Conservation (phyloP, 2,329 filamentous ascomycete species). For the Saccharata proteae region DNA sequence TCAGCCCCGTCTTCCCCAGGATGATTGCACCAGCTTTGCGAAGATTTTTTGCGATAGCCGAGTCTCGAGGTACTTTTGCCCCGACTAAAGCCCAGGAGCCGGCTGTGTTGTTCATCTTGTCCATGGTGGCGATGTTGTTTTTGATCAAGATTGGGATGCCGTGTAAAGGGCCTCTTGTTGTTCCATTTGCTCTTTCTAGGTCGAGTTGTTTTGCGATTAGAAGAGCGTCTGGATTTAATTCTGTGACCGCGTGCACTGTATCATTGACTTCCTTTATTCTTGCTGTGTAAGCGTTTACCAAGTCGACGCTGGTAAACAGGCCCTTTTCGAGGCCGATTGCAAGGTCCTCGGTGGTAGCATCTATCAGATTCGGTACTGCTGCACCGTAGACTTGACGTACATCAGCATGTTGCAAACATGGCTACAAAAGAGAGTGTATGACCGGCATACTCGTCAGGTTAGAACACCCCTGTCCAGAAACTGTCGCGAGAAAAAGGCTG, state of each 20-base stretch:
- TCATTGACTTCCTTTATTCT: constrained; percentile 42
- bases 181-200: constrained; percentile 34
- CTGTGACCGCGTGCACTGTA: constrained; percentile 39
- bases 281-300: constrained; percentile 41
- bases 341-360: constrained; percentile 42
- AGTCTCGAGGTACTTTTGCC: constrained; percentile 44
- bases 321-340: constrained; percentile 35
- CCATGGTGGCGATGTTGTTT: constrained; percentile 52
- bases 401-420: too few relatives aligned
- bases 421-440: too few relatives aligned
- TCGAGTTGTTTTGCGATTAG: constrained; percentile 38
- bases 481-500: too few relatives aligned
- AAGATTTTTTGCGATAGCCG: constrained; percentile 47
- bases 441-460: too few relatives aligned
- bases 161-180: constrained; percentile 39
- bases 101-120: constrained; percentile 51
- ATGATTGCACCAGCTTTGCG: constrained; percentile 50
- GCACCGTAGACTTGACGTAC: constrained; percentile 10
- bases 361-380: constrained; percentile 30
- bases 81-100: constrained; percentile 53
- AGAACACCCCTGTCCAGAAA: too few relatives aligned
- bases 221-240: constrained; percentile 44
- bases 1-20: constrained; percentile 54
- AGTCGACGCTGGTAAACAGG: constrained; percentile 45
- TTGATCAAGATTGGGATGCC: constrained; percentile 56